A percentile compares a stretch with the other conserved stretches of the same genome.
Evolutionary conservation across 225 moss, liverwort and hornwort genomes (phyloP).

Genomic region (Physcomitrellopsis africana): DNA sequence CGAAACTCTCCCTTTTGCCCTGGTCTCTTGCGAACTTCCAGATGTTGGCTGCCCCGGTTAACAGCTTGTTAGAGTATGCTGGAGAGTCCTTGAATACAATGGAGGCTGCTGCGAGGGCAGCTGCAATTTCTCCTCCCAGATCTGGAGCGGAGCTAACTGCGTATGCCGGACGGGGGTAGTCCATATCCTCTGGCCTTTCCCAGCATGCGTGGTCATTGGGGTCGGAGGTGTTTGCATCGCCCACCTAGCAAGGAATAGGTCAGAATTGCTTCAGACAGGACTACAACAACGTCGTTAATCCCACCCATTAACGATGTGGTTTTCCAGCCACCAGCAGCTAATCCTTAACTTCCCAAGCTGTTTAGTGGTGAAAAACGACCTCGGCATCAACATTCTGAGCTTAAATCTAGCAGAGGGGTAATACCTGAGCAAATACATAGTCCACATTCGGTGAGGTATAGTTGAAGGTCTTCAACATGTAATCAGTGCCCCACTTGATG

Average conservation of each 20-base stretch:
- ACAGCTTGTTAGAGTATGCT: conserved; percentile 58
- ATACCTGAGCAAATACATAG: conserved; percentile 58
- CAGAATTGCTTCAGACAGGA: background rate
- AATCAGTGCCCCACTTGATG: conserved; percentile 67
- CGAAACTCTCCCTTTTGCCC: conserved; percentile 45
- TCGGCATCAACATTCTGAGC: background rate
- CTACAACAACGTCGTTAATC: background rate
- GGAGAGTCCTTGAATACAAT: conserved; percentile 71
- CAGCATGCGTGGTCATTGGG: conserved; percentile 57
- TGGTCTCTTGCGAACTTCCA: conserved; percentile 61
- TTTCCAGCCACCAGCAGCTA: background rate
- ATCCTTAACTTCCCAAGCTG: background rate
- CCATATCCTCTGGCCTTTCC: conserved; percentile 69
- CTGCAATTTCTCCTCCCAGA: conserved; percentile 86
- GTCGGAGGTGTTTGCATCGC: conserved; percentile 38
- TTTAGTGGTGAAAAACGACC: background rate
- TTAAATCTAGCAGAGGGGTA: background rate
- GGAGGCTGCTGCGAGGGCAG: conserved; percentile 92
- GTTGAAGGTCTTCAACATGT: conserved; percentile 60
- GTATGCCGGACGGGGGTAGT: conserved; percentile 55
- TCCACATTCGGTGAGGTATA: conserved; percentile 33
- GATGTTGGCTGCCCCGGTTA: conserved; percentile 65
- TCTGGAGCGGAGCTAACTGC: conserved; percentile 56
- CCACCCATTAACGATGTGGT: background rate
- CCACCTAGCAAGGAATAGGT: conserved; percentile 40